phyloP scores from a whole-genome alignment of 495 filamentous ascomycete species.

The Podospora appendiculata region DNA sequence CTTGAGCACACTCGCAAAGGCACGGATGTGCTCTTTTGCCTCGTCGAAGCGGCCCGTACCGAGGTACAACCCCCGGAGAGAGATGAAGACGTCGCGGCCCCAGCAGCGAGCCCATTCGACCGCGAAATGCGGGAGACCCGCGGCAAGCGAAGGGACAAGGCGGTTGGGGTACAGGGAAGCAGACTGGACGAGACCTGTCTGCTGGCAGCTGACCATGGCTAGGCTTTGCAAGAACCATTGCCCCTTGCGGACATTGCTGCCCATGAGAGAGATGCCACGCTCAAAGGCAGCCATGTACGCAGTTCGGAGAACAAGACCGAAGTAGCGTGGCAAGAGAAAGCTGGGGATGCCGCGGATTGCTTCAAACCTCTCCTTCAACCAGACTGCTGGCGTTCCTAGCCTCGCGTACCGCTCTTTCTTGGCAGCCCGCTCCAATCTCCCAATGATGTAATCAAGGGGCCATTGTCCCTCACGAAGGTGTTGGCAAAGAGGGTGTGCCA shows the following conservation, averaged over 20 bases:
- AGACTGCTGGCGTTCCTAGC: conserved; percentile 57
- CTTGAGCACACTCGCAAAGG: conserved; percentile 94
- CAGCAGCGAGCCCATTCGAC: conserved; percentile 92
- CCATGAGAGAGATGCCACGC: conserved; percentile 69
- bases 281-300: conserved; percentile 80
- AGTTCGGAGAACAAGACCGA: conserved; percentile 78
- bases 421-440: conserved; percentile 65
- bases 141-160: conserved; percentile 78
- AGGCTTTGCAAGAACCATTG: conserved; percentile 81
- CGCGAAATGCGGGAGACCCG: conserved; percentile 92
- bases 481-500: conserved; percentile 88
- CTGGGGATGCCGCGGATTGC: conserved; percentile 75
- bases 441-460: conserved; percentile 85
- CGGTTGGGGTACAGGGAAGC: conserved; percentile 84
- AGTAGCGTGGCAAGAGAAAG: conserved; percentile 88
- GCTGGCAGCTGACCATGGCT: conserved; percentile 82
- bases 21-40: conserved; percentile 87
- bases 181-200: conserved; percentile 80
- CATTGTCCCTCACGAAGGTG: conserved; percentile 88
- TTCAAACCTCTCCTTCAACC: conserved; percentile 78
- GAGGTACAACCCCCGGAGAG: conserved; percentile 80
- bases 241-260: conserved; percentile 63
- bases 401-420: conserved; percentile 50
- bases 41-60: conserved; percentile 82
- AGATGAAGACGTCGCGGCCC: conserved; percentile 97